Evolutionary conservation across 2,329 filamentous ascomycete species (phyloP).

Genomic region (Aspergillus chevalieri): DNA sequence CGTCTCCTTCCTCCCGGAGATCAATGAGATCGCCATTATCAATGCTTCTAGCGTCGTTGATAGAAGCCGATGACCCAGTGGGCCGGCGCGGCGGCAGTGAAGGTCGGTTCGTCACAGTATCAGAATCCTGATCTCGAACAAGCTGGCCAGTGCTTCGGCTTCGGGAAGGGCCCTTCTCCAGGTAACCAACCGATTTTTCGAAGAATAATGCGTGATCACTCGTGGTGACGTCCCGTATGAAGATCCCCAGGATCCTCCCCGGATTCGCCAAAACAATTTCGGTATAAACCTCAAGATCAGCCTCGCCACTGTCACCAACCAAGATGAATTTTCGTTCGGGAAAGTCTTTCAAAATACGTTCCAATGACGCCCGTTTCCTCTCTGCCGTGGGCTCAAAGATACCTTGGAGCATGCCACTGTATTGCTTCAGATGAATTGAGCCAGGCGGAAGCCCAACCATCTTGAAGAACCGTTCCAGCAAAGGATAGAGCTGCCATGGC

Average conservation of each 20-base stretch:
- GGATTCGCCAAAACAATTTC: constrained; percentile 83
- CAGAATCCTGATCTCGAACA: constrained; percentile 14
- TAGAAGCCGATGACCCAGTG: constrained; percentile 9
- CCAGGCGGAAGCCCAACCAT: constrained; percentile 74
- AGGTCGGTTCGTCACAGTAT: constrained; percentile 28
- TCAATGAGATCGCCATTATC: constrained; percentile 35
- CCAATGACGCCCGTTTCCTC: constrained; percentile 80
- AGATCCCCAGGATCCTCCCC: constrained; percentile 74
- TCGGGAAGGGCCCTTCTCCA: constrained; percentile 18
- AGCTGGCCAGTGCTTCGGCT: constrained; percentile 22
- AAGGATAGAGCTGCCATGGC: constrained; percentile 93
- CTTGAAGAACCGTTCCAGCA: constrained; percentile 79
- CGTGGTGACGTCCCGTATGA: constrained; percentile 93
- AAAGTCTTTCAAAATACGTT: constrained; percentile 81
- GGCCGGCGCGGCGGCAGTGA: constrained; percentile 35
- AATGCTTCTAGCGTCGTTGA: constrained; percentile 17
- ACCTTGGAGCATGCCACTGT: constrained; percentile 92
- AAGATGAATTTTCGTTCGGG: constrained; percentile 83
- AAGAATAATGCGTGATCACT: constrained; percentile 69
- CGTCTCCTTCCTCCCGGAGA: constrained; percentile 28
- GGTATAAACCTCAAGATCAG: constrained; percentile 93
- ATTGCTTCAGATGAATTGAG: constrained; percentile 92
- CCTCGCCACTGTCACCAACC: constrained; percentile 92
- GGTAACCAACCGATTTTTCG: constrained; percentile 52
- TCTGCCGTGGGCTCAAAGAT: constrained; percentile 98